These are phyloP conservation scores for Boletus subparvulus DNA, from an alignment of 768 basidiomycete genomes.

Conservation along the genomic window DNA sequence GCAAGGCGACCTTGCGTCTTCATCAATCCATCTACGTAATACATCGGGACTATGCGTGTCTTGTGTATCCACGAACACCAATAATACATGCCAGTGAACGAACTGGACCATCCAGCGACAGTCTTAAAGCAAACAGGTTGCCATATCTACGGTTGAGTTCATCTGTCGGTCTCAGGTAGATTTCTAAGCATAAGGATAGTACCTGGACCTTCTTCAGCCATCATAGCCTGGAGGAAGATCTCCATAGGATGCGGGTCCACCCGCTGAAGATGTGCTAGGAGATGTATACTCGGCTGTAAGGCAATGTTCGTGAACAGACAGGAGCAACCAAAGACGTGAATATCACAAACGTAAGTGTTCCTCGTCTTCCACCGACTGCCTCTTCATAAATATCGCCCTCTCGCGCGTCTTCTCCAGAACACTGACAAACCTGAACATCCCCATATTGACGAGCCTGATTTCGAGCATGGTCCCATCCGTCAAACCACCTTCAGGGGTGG, in stretches of 20 bases:
- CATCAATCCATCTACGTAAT: no score
- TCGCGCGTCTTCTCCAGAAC: slow-evolving; percentile 77
- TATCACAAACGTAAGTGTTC: slow-evolving; percentile 31
- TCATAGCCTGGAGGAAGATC: slow-evolving; percentile 34
- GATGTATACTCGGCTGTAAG: slow-evolving; percentile 31
- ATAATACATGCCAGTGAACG: no score
- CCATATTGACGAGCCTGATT: slow-evolving; percentile 63
- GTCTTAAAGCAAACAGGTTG: no score
- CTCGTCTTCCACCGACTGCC: slow-evolving; percentile 44
- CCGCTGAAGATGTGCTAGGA: slow-evolving; percentile 18
- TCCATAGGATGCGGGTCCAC: slow-evolving; percentile 15
- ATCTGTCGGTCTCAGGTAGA: not conserved
- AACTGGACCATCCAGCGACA: no score
- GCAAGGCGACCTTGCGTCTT: no score
- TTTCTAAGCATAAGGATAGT: not conserved
- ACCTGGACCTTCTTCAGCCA: slow-evolving; percentile 12
- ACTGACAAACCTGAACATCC: slow-evolving; percentile 73
- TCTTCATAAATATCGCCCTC: slow-evolving; percentile 70
- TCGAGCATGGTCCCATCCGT: slow-evolving; percentile 63
- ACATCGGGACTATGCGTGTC: no score
- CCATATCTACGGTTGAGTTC: no score
- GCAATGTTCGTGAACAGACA: not conserved
- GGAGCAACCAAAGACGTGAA: not conserved
- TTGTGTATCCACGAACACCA: no score
- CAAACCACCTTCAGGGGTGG: slow-evolving; percentile 66